Percentiles rank a stretch among this genome's conserved stretches.
These are phyloP conservation scores for Ettlia oleoabundans DNA, from an alignment of 139 green algal genomes.

Conservation along the genomic window DNA sequence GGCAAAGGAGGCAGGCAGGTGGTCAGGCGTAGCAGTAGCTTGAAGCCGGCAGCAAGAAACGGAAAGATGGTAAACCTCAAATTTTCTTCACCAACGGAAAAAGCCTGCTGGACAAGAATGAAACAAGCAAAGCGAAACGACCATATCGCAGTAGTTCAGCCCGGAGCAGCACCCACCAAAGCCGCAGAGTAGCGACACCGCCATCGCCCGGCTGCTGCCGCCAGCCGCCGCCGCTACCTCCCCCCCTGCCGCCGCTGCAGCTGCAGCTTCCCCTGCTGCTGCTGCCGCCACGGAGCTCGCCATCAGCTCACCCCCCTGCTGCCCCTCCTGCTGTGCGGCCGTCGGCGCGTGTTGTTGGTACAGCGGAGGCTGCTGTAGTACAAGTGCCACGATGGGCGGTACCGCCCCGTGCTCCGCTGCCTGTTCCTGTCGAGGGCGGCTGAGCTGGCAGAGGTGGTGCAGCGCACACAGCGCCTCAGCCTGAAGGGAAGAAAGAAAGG, in stretches of 20 bases:
- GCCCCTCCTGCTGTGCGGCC: background rate
- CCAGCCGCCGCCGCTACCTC: slow-evolving; percentile 10
- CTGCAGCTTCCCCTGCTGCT: background rate
- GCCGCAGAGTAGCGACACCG: slow-evolving; percentile 73
- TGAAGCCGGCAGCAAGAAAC: too few relatives aligned
- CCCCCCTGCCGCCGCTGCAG: background rate
- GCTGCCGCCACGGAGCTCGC: background rate
- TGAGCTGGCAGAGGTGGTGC: slow-evolving; percentile 85
- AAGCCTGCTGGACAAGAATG: too few relatives aligned
- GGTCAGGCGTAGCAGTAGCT: background rate
- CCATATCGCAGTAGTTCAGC: too few relatives aligned
- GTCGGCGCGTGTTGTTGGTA: background rate
- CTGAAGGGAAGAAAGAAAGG: too few relatives aligned
- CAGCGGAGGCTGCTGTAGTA: background rate
- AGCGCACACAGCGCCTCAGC: slow-evolving; percentile 74
- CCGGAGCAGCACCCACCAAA: slow-evolving; percentile 47
- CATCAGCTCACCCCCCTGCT: background rate
- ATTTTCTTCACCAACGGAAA: too few relatives aligned
- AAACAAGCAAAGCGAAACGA: too few relatives aligned
- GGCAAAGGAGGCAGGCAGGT: background rate
- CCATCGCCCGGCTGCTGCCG: slow-evolving; percentile 44
- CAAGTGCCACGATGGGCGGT: slow-evolving; percentile 53
- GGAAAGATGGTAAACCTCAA: too few relatives aligned
- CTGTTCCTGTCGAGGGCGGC: slow-evolving; percentile 67
- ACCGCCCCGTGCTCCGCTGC: slow-evolving; percentile 65